Base-by-base conservation (phyloP, 257 asterid genomes). In the Solanum clarkiae region DNA sequence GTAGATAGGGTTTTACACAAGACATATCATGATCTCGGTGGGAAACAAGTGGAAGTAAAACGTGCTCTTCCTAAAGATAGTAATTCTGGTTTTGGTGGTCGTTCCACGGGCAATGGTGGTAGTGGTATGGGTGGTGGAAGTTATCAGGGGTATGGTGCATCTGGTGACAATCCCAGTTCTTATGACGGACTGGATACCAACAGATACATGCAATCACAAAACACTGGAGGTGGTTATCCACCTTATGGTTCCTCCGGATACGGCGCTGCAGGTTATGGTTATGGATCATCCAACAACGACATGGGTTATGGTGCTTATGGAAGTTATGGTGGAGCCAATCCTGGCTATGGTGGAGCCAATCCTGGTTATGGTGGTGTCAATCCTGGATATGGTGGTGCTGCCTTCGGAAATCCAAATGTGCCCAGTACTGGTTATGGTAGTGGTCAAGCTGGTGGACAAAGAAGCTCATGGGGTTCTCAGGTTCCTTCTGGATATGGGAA, bases 21-120 rank as follows among this genome's bases (percentile, higher is more conserved):
- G 88, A 92, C 93, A 11, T 94, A 91, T 85, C 99, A 95, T 80
- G 99, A 94, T 69, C 87, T 94, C 87, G 88, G 86, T 82, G 99
- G 97, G 26, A 95, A 94, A 87, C 99, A 94, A 83, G 99, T 95
- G 55, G 99, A 95, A 91, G 99, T 95, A 75, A 95, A 95, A 87
- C 94, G 97, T 54, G 99, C 99, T 69, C 94, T 92, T 74, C 99
- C 99, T 42, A 95, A 93, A 89, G 99, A 95, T 83, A 89, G 93
- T 81, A 92, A 86, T 88, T 90, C 98, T 63, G 94, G 98, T 84
- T 94, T 92, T 49, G 92, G 95, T 44, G 56, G 88, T 16, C 91
- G 96, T 55, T 87, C 94, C 42, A 88, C 84, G 85, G 92, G 93
- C 45, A 92, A 90, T 14, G 80, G 91, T 49, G 91, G 88, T 66